Evolutionary conservation across 2,329 filamentous ascomycete species (phyloP).

Genomic region (Cercospora sojina): DNA sequence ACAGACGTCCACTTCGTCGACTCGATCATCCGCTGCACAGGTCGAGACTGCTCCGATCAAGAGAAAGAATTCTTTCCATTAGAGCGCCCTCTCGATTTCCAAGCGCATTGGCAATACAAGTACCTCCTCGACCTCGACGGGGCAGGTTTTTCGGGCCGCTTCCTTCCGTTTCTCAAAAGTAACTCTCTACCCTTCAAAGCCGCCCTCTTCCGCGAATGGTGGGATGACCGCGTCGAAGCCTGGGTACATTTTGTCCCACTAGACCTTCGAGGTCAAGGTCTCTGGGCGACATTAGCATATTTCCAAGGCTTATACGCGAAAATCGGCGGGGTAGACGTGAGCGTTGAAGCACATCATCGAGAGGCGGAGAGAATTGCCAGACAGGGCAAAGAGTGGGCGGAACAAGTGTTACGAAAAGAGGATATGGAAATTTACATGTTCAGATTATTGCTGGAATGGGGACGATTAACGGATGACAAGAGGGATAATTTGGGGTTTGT

Average conservation of each 20-base stretch:
- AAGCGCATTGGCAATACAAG: constrained; percentile 62
- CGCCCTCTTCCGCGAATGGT: constrained; percentile 76
- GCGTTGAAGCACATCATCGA: constrained; percentile 45
- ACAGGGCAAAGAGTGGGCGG: constrained; percentile 64
- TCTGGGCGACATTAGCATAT: constrained; percentile 73
- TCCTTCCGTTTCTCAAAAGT: constrained; percentile 66
- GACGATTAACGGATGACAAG: constrained; percentile 63
- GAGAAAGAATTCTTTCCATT: constrained; percentile 52
- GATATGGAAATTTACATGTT: constrained; percentile 84
- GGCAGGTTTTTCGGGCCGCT: constrained; percentile 63
- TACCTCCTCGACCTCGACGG: constrained; percentile 73
- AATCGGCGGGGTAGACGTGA: constrained; percentile 46
- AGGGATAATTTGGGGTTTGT: constrained; percentile 48
- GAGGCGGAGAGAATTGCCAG: constrained; percentile 63
- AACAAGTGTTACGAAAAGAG: constrained; percentile 62
- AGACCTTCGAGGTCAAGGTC: constrained; percentile 68
- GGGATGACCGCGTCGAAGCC: constrained; percentile 67
- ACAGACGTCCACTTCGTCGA: constrained; percentile 61
- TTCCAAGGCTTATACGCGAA: constrained; percentile 58
- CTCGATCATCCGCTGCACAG: constrained; percentile 56
- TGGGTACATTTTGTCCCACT: constrained; percentile 82
- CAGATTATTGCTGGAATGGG: constrained; percentile 75
- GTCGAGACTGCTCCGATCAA: constrained; percentile 55
- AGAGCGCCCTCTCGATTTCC: constrained; percentile 50
- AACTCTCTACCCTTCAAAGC: constrained; percentile 67